Conservation (phyloP, 106 monocot genomes). For the Dactylorhiza incarnata region DNA sequence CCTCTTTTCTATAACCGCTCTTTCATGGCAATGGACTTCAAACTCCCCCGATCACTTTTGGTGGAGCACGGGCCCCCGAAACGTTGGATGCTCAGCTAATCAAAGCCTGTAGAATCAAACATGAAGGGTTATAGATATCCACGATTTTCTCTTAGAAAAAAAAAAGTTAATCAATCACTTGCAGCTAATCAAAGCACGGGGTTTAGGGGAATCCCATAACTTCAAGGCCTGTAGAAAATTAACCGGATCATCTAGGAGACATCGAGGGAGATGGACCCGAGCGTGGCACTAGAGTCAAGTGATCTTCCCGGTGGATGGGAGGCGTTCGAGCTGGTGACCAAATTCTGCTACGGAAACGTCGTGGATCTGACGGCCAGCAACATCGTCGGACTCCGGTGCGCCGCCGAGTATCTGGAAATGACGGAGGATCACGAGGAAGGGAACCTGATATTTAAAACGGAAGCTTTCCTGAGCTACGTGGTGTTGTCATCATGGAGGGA, state of each 20-base stretch:
- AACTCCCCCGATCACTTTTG: too few species aligned
- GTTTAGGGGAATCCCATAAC: constrained; percentile 14
- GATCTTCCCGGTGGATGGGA: constrained; percentile 75
- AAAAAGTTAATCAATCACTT: neutral
- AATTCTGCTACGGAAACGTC: constrained; percentile 87
- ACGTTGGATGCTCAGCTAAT: too few species aligned
- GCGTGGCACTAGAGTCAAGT: constrained; percentile 31
- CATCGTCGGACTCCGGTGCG: constrained; percentile 80
- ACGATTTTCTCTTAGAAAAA: neutral
- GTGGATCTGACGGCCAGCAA: constrained; percentile 79
- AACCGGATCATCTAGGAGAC: constrained; percentile 72
- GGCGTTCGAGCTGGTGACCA: constrained; percentile 83
- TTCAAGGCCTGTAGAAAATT: constrained; percentile 46
- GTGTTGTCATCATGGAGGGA: constrained; percentile 87
- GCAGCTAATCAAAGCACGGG: neutral
- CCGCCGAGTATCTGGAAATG: constrained; percentile 93
- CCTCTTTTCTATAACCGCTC: too few species aligned
- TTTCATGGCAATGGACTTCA: too few species aligned
- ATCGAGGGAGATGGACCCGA: constrained; percentile 20
- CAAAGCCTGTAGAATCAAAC: constrained; percentile 6
- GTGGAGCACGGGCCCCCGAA: too few species aligned
- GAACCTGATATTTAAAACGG: constrained; percentile 92
- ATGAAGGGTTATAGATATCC: neutral
- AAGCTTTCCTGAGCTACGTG: constrained; percentile 91
- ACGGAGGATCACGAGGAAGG: constrained; percentile 93